These are phyloP conservation scores for Brachypodium distachyon DNA, from an alignment of 202 grass and related monocot genomes.

Conservation along the genomic window DNA sequence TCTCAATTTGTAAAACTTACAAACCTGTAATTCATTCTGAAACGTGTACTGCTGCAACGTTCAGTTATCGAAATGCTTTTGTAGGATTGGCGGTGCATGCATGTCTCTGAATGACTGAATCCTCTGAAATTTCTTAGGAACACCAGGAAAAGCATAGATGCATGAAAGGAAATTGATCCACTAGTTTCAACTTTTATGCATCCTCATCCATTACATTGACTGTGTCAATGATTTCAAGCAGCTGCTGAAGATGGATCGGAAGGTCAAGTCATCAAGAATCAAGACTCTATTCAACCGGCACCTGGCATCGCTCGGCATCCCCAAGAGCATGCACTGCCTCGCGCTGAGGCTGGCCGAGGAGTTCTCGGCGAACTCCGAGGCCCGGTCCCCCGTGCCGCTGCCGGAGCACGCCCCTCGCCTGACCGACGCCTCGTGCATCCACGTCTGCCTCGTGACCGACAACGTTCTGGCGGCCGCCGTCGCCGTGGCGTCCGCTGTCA, in stretches of 20 bases:
- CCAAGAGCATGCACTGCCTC: constrained; percentile 85
- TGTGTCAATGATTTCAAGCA: neutral
- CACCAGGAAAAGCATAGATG: neutral
- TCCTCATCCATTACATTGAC: neutral
- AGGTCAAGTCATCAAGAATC: constrained; percentile 51
- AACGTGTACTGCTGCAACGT: neutral
- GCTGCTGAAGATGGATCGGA: constrained; percentile 88
- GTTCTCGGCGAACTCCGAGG: constrained; percentile 68
- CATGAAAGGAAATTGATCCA: neutral
- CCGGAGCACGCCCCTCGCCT: constrained; percentile 64
- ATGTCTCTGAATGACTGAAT: neutral
- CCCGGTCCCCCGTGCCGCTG: constrained; percentile 68
- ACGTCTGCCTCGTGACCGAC: constrained; percentile 72
- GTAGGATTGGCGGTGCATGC: neutral
- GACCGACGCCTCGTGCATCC: constrained; percentile 42
- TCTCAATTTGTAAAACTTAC: neutral
- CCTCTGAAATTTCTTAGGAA: neutral
- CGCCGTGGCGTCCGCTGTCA: constrained; percentile 45
- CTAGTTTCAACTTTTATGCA: neutral
- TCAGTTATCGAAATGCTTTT: neutral
- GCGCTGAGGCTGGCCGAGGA: constrained; percentile 60
- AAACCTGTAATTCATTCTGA: neutral
- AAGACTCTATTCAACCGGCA: constrained; percentile 48
- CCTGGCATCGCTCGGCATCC: constrained; percentile 68
- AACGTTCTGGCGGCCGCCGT: constrained; percentile 80